A percentile compares a stretch with the other conserved stretches of the same genome.
These are phyloP conservation scores for Phalaenopsis aphrodite DNA, from an alignment of 106 monocot genomes.

Conservation along the genomic window DNA sequence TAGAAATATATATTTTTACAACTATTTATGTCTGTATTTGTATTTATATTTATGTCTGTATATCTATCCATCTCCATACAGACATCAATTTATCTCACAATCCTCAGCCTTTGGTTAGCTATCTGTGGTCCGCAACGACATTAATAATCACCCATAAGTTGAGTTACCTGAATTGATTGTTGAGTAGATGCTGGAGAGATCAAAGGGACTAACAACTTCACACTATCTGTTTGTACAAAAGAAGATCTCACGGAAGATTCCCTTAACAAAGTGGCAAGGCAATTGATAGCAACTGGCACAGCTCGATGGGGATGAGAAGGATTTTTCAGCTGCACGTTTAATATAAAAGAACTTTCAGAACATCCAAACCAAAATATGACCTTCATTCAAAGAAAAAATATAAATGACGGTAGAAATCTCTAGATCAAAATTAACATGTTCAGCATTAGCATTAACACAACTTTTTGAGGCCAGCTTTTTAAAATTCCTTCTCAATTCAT, in stretches of 20 bases:
- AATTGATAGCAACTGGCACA: constrained; percentile 58
- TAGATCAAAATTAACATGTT: background rate
- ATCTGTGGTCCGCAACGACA: background rate
- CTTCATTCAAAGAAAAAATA: background rate
- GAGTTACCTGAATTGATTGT: constrained; percentile 85
- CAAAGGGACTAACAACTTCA: constrained; percentile 84
- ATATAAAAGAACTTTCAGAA: background rate
- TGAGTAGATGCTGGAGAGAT: constrained; percentile 92
- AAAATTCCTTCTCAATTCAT: no score
- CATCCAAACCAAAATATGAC: constrained; percentile 2
- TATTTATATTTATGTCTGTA: background rate
- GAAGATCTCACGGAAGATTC: constrained; percentile 49
- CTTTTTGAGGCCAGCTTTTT: no score
- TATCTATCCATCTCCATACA: background rate
- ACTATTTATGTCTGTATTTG: background rate
- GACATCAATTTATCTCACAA: background rate
- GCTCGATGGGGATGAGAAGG: constrained; percentile 76
- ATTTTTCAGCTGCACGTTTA: constrained; percentile 55
- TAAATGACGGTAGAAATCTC: background rate
- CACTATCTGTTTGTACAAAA: constrained; percentile 86
- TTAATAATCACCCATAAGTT: background rate
- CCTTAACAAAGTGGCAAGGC: constrained; percentile 67
- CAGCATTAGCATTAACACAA: background rate
- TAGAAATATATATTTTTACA: background rate
- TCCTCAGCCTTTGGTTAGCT: background rate